Evolutionary conservation across 2,329 filamentous ascomycete species (phyloP).

Genomic region (Xylariaceae sp.): DNA sequence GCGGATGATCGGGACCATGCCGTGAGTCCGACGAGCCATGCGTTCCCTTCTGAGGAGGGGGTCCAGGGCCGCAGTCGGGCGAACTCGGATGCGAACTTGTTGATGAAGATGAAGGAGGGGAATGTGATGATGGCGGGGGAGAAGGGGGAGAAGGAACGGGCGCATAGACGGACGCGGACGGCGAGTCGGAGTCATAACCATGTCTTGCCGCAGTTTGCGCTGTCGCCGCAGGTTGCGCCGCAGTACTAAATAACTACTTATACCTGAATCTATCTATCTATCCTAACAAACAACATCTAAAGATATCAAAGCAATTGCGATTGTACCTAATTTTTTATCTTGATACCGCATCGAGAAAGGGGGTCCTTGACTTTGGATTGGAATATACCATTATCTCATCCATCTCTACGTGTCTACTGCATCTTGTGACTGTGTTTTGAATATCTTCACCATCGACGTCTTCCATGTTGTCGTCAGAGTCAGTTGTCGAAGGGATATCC

Average conservation of each 20-base stretch:
- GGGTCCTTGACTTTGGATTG: background rate
- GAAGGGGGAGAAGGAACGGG: constrained; percentile 21
- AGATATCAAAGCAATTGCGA: background rate
- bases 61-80: constrained; percentile 13
- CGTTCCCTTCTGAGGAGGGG: too few relatives aligned
- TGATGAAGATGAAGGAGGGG: constrained; percentile 22
- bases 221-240: constrained; percentile 28
- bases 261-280: background rate
- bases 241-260: constrained; percentile 2
- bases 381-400: background rate
- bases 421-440: background rate
- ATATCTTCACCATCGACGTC: background rate
- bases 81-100: constrained; percentile 30
- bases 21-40: constrained; percentile 10
- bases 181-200: constrained; percentile 30
- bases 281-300: background rate
- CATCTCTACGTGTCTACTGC: background rate
- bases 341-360: background rate
- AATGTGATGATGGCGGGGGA: constrained; percentile 12
- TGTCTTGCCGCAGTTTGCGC: constrained; percentile 28
- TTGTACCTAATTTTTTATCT: background rate
- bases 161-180: constrained; percentile 31
- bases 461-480: too few relatives aligned
- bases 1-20: constrained; percentile 20
- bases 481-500: too few relatives aligned